phyloP scores from a whole-genome alignment of 2,329 filamentous ascomycete species.

The Keithomyces neogunnii region DNA sequence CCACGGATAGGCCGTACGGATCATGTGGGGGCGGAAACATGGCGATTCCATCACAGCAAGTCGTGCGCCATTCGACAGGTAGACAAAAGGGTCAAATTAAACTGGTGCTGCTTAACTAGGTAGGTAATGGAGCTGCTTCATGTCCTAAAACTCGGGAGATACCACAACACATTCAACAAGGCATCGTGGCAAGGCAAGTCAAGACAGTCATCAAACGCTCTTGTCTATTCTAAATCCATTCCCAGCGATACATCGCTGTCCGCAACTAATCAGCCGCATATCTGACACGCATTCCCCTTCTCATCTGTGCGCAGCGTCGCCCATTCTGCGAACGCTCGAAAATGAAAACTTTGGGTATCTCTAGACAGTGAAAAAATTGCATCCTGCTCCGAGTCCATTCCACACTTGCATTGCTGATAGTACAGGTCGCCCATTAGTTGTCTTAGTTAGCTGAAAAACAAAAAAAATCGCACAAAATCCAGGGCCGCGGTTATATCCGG shows the following conservation, averaged over 20 bases:
- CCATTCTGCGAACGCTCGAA: slow-evolving; percentile 4
- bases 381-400: slow-evolving; percentile 16
- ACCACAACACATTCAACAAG: neutral
- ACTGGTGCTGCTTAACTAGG: too few species aligned
- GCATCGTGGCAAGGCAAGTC: neutral
- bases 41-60: too few species aligned
- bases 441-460: slow-evolving; percentile 8
- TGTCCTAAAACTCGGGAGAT: too few species aligned
- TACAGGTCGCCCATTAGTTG: slow-evolving; percentile 21
- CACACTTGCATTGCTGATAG: slow-evolving; percentile 20
- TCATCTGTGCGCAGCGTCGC: slow-evolving; percentile 7
- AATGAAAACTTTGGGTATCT: slow-evolving; percentile 25
- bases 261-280: slow-evolving; percentile 1
- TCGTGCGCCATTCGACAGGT: too few species aligned
- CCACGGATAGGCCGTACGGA: neutral
- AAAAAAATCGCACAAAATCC: slow-evolving; percentile 10
- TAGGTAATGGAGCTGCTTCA: too few species aligned
- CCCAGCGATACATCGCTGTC: neutral
- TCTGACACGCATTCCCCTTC: slow-evolving; percentile 5
- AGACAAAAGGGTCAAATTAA: too few species aligned
- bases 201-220: neutral
- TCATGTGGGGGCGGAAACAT: too few species aligned
- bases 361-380: slow-evolving; percentile 23
- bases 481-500: slow-evolving; percentile 8
- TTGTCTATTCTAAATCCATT: slow-evolving; percentile 2